A percentile compares a stretch with the other conserved stretches of the same genome.
Conservation (phyloP, 257 asterid species). For the Cinchona pubescens region DNA sequence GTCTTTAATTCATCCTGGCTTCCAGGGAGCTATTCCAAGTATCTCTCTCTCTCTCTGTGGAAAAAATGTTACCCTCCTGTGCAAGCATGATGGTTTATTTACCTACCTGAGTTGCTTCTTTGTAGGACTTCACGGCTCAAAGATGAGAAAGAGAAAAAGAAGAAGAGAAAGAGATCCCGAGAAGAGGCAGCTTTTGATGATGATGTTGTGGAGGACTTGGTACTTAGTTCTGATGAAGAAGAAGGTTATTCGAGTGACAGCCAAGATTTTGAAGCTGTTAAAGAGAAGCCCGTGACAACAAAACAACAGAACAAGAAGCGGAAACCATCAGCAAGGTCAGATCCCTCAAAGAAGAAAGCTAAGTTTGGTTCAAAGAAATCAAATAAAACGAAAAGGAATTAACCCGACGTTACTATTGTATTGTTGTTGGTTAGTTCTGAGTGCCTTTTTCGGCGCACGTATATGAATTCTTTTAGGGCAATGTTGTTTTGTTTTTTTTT, state of each 20-base stretch:
- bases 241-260: constrained; percentile 32
- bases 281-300: constrained; percentile 22
- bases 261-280: constrained; percentile 38
- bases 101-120: constrained; percentile 4
- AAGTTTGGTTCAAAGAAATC: constrained; percentile 39
- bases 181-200: constrained; percentile 48
- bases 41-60: constrained; percentile 22
- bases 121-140: constrained; percentile 37
- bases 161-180: constrained; percentile 26
- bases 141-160: constrained; percentile 39
- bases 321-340: constrained; percentile 20
- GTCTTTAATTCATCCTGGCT: constrained; percentile 45
- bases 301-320: constrained; percentile 30
- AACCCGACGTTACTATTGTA: too few species aligned
- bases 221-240: constrained; percentile 79
- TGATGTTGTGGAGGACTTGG: constrained; percentile 72
- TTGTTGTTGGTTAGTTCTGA: too few species aligned
- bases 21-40: constrained; percentile 52
- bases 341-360: constrained; percentile 30
- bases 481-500: too few species aligned
- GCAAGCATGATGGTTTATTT: constrained; percentile 6
- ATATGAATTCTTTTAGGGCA: too few species aligned
- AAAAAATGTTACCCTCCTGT: neutral
- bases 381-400: constrained; percentile 51
- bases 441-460: too few species aligned